Evolutionary conservation across 129 eudicot genomes (phyloP), one percentile per base, ranked within the genome.

Genomic region (Glebionis coronaria): DNA sequence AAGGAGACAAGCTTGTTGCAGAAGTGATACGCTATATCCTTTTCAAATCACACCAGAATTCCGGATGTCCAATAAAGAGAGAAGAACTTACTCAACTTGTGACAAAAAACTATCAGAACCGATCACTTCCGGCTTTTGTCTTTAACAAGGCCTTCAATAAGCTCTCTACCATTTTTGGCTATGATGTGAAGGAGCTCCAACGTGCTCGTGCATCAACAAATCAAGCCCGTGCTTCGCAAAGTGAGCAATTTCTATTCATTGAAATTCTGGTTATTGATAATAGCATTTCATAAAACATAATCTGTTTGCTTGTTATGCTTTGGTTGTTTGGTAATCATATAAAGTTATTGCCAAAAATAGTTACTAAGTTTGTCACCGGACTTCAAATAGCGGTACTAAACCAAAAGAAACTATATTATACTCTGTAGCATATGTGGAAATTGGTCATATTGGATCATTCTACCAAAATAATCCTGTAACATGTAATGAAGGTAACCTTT

Each of bases 31-130:
- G 97, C 23, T 89, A 84, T 54, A 58, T 89, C 5, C 85, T 93
- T 8, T 93, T 93, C 55, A 88, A 84, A 61, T 69, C 86, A 54
- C 88, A 89, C 59, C 95, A 86, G 65, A 89, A 73, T 55, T 80
- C 89, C 8, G 95, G 97, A 40, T 84, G 99, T 63, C 99, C 97
- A n/a, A 84, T 93, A 1, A 93, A 89, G 54, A 89, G 99, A 66
- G 99, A 93, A 0, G 97, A 93, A 58, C 76, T 93, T 27, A 86
- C 90, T 15, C 95, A 82, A 49, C 44, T 89, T 56, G 71, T 89
- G 25, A 80, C 97, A 9, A 89, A 82, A 63, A 82, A 81, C 51
- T 89, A 93, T 55, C 67, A 67, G 19, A 87, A 86, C 62, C 76
- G 95, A 18, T 76, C 87, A 54, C 90, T 93, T 61, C 97, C 97